Percentiles rank a stretch among this genome's conserved stretches.
Conservation (phyloP, 164 flowering plant genomes). For the Kingdonia uniflora region DNA sequence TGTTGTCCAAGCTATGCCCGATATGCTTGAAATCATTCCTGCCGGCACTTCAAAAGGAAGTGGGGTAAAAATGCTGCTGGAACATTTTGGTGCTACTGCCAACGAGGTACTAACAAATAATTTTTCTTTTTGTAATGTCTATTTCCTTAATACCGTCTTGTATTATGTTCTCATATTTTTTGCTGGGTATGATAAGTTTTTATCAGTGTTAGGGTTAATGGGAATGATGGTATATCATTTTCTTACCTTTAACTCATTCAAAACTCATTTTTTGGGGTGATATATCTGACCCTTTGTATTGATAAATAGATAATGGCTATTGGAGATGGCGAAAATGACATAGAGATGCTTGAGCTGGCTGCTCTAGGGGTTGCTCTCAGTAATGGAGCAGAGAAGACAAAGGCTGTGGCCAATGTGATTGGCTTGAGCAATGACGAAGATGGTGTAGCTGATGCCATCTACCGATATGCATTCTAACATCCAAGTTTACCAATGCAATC, state of each 20-base stretch:
- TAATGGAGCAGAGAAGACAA: slow-evolving; percentile 81
- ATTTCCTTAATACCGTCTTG: too few relatives aligned
- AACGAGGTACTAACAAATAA: slow-evolving; percentile 45
- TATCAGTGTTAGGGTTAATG: too few relatives aligned
- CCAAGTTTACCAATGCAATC: too few relatives aligned
- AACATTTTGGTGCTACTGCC: slow-evolving; percentile 62
- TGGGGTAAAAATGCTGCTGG: slow-evolving; percentile 77
- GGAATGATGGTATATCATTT: too few relatives aligned
- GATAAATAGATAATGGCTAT: slow-evolving; percentile 72
- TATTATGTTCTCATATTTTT: too few relatives aligned
- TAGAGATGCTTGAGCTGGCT: slow-evolving; percentile 92
- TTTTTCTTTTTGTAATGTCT: too few relatives aligned
- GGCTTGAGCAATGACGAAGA: slow-evolving; percentile 86
- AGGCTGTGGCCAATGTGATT: slow-evolving; percentile 71
- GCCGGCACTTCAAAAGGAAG: slow-evolving; percentile 74
- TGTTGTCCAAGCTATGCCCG: slow-evolving; percentile 74
- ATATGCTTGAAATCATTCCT: slow-evolving; percentile 91
- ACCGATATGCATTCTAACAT: slow-evolving; percentile 72
- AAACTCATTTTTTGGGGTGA: too few relatives aligned
- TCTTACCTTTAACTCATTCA: too few relatives aligned
- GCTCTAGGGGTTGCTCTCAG: slow-evolving; percentile 78
- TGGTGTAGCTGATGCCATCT: slow-evolving; percentile 97
- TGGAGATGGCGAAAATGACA: slow-evolving; percentile 93
- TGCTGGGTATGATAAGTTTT: too few relatives aligned
- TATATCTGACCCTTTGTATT: too few relatives aligned